Evolutionary conservation across 345 rosid genomes (phyloP), one percentile per base, ranked within the genome.

Genomic region (Rhodamnia rubescens): DNA sequence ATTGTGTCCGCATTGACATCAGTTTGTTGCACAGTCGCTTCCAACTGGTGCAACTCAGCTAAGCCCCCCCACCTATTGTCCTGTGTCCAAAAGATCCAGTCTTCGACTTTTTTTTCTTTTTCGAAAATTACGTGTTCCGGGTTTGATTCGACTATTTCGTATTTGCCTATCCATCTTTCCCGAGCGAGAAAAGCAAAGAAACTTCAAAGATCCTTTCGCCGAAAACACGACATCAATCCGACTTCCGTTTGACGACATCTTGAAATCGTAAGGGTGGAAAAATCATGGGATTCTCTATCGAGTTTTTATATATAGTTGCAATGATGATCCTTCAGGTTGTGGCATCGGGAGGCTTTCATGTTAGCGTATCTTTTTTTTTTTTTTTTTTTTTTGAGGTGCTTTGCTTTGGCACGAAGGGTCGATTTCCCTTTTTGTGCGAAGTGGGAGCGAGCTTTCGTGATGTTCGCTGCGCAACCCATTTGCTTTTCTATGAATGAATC

Each of bases 381-480:
- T 3, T 42, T 49, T 49, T 8, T 47, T 47, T 47, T 9, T 32
- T 9, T 44, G 78, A 69, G 47, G 11, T 36, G 80, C 80, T 69
- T 69, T 36, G 80, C 57, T 21, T 54, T 54, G 24, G 80, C 47
- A 36, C 12, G 47, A 69, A 69, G 80, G 47, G 47, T 69, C 12
- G 78, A 69, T 32, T 18, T 18, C 12, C 78, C 78, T 16, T 32
- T 69, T 32, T n/a, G 40, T 78, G 86, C 36, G 44, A 44, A 20
- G 57, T 82, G 84, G 84, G 80, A 9, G 47, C 9, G 80, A 69
- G 80, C 80, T 69, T 69, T 69, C 80, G 36, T 18, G 80, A 69
- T 8, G 26, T 9, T 12, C 47, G 36, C 80, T 2, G 7, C 47
- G 80, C 26, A 69, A 69, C 80, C 52, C 52, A 11, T 69, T 36